Conservation (phyloP, 441 rosid species). For the Euphorbia celastroides region DNA sequence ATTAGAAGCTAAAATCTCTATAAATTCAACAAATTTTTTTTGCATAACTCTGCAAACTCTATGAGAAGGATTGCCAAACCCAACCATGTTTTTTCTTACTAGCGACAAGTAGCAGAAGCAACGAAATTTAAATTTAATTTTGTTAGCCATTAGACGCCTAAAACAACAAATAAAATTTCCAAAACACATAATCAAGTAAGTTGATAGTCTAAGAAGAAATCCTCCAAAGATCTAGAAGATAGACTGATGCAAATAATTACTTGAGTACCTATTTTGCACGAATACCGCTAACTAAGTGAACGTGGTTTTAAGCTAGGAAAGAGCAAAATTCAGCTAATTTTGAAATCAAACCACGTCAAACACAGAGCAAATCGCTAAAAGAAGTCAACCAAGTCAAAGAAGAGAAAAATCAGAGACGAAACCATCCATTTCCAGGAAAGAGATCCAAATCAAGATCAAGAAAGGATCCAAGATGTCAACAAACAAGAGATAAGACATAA, state of each 20-base stretch:
- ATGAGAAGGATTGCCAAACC: background rate
- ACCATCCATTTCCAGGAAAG: background rate
- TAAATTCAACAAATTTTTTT: background rate
- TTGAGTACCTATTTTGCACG: too few relatives aligned
- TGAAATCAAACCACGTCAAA: constrained; percentile 1
- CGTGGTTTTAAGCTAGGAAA: background rate
- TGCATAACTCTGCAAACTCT: background rate
- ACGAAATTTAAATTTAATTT: background rate
- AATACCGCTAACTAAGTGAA: too few relatives aligned
- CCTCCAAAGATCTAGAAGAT: background rate
- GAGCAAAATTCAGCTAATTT: background rate
- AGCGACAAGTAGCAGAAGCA: too few relatives aligned
- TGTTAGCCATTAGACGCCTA: background rate
- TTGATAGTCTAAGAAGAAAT: background rate
- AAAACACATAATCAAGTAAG: background rate
- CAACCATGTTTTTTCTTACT: too few relatives aligned
- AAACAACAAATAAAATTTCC: background rate
- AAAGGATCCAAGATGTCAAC: background rate
- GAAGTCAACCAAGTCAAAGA: background rate
- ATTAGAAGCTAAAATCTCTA: background rate
- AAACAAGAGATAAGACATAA: background rate
- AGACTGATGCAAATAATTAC: too few relatives aligned
- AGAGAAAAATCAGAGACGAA: background rate
- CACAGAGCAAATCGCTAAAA: background rate
- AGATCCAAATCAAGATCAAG: background rate